phyloP scores from a whole-genome alignment of 225 moss, liverwort and hornwort genomes.

The Anthoceros angustus region DNA sequence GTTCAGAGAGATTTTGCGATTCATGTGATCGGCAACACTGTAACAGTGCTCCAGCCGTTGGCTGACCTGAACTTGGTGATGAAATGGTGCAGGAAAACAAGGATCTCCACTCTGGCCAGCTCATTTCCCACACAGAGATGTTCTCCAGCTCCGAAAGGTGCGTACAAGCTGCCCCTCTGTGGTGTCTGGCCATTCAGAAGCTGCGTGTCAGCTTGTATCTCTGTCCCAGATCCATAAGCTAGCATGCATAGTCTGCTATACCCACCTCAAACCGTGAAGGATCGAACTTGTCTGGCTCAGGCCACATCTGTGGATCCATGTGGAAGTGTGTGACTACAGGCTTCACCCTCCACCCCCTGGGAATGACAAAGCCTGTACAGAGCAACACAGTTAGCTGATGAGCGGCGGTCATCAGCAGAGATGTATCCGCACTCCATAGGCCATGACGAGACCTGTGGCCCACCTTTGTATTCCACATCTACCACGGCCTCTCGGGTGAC shows the following conservation, averaged over 20 bases:
- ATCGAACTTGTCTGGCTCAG: neutral
- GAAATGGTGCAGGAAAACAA: neutral
- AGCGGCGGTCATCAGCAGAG: neutral
- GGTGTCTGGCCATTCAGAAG: neutral
- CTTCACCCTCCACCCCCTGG: neutral
- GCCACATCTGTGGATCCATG: neutral
- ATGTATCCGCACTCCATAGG: neutral
- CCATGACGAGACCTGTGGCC: neutral
- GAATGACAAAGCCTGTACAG: neutral
- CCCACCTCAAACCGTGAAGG: neutral
- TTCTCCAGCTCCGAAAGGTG: neutral
- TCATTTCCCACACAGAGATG: neutral
- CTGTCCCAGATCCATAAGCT: neutral
- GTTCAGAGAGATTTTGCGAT: neutral
- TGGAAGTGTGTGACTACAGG: neutral
- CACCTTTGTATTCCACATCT: constrained; percentile 1
- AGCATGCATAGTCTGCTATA: too few relatives aligned
- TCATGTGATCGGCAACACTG: neutral
- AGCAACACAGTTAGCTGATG: neutral
- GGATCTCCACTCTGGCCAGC: neutral
- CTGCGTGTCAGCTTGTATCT: neutral
- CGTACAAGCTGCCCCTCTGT: neutral
- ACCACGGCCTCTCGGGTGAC: neutral
- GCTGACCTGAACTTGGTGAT: constrained; percentile 1
- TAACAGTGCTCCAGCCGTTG: neutral